Percentiles rank a stretch among this genome's conserved stretches.
Evolutionary conservation across 2,329 filamentous ascomycete genomes (phyloP).

Genomic region (Seiridium cupressi): DNA sequence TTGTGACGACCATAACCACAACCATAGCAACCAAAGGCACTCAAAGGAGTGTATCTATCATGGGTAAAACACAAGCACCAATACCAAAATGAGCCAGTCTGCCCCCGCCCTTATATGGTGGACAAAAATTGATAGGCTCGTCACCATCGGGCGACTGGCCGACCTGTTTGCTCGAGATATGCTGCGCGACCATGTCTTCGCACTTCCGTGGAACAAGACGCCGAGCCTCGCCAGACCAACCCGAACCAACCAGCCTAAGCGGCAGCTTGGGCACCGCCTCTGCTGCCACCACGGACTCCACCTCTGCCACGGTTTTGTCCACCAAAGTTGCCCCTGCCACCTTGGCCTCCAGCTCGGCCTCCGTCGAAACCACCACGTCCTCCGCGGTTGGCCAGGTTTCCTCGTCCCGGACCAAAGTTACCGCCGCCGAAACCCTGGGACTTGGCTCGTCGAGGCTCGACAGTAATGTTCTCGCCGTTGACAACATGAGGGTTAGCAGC

Average conservation of each 20-base stretch:
- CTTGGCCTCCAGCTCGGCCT: conserved; percentile 59
- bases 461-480: conserved; percentile 76
- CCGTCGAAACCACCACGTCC: conserved; percentile 64
- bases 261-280: conserved; percentile 56
- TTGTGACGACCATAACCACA: background rate
- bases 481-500: conserved; percentile 83
- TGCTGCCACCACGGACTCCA: conserved; percentile 62
- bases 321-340: conserved; percentile 66
- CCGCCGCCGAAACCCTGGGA: conserved; percentile 67
- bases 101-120: background rate
- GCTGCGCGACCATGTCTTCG: background rate
- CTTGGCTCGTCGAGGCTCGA: conserved; percentile 87
- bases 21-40: background rate
- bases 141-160: background rate
- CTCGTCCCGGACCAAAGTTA: conserved; percentile 62
- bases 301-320: conserved; percentile 68
- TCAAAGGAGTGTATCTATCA: conserved; percentile 9
- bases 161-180: background rate
- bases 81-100: background rate
- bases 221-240: background rate
- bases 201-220: background rate
- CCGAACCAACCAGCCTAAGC: conserved; percentile 32
- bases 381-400: conserved; percentile 56
- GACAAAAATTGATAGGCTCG: background rate
- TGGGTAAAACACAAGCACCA: background rate